phyloP scores from a whole-genome alignment of 163 green algal species.

The Trebouxiophyceae sp. region DNA sequence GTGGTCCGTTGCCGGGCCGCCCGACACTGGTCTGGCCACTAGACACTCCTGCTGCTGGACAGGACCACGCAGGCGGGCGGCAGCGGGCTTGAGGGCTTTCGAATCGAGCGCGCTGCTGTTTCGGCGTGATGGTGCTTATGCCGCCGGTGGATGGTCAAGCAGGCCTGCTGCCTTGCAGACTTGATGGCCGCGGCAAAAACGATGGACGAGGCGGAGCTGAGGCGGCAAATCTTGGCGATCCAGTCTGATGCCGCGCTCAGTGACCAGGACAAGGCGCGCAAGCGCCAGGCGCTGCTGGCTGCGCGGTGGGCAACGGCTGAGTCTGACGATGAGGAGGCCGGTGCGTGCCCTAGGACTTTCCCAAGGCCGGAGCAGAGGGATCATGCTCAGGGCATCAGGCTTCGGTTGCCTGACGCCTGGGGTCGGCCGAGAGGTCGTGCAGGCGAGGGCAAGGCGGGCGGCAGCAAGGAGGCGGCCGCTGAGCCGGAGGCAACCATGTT shows the following conservation, averaged over 20 bases:
- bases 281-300: conserved; percentile 64
- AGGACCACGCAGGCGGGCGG: too few species aligned
- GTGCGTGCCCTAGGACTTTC: background rate
- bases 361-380: background rate
- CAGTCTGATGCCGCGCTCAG: conserved; percentile 57
- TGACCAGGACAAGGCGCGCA: conserved; percentile 66
- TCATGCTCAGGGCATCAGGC: background rate
- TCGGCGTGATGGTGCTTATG: too few species aligned
- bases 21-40: too few species aligned
- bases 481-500: conserved; percentile 25
- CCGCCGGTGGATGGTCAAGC: too few species aligned
- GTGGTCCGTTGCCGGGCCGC: too few species aligned
- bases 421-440: too few species aligned
- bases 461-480: background rate
- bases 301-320: conserved; percentile 39
- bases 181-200: too few species aligned
- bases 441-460: background rate
- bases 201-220: conserved; percentile 6
- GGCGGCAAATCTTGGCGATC: conserved; percentile 59
- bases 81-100: too few species aligned
- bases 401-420: background rate
- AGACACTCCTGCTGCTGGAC: too few species aligned
- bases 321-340: background rate
- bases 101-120: too few species aligned
- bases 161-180: too few species aligned